phyloP scores from a whole-genome alignment of 345 rosid species.

The Orychophragmus violaceus region DNA sequence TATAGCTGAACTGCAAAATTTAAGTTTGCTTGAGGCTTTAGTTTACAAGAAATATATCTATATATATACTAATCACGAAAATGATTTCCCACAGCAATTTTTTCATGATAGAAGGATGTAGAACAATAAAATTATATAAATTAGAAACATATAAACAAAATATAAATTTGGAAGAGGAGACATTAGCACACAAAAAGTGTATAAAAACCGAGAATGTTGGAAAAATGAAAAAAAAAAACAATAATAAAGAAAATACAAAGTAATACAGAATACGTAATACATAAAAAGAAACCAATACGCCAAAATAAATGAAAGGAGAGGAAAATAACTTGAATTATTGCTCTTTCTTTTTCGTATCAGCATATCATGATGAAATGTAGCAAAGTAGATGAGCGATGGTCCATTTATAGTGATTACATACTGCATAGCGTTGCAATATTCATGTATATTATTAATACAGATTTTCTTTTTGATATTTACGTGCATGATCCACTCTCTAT shows the following conservation, averaged over 20 bases:
- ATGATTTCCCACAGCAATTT: background rate
- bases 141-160: background rate
- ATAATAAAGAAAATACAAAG: background rate
- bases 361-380: background rate
- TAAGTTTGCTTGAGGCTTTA: background rate
- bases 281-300: background rate
- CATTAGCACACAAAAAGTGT: background rate
- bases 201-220: background rate
- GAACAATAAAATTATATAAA: background rate
- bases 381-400: constrained; percentile 2
- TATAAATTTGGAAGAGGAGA: background rate
- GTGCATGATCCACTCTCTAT: constrained; percentile 2
- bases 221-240: background rate
- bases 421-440: background rate
- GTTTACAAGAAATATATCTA: too few species aligned
- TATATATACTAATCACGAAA: background rate
- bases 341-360: background rate
- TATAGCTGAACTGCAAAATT: background rate
- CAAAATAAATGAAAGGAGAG: background rate
- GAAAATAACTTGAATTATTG: background rate
- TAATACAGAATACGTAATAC: background rate
- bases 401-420: constrained; percentile 9
- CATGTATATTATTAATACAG: background rate
- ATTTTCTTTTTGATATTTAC: background rate
- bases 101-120: background rate